Base-by-base conservation (phyloP, 768 basidiomycete species). In the Xanthoconium purpureum region DNA sequence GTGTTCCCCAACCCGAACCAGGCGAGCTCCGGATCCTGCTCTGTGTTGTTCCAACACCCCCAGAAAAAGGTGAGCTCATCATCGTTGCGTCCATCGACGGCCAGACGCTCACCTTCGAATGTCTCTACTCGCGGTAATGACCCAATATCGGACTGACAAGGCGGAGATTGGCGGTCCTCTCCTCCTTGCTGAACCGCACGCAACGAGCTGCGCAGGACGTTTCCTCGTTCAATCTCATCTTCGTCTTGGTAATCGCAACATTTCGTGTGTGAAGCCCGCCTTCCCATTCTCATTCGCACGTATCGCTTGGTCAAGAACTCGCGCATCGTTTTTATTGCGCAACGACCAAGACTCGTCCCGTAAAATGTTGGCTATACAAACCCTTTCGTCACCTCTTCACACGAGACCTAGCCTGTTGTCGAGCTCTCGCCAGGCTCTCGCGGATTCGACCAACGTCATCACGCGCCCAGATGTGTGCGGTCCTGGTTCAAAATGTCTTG, bases 191-290 rank as follows among this genome's bases (percentile, higher is more conserved):
- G 56, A 43, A 42, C 29, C 32, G 50, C 54, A 54, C 62, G 52
- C 52, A 59, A 61, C 68, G 64, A 61, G 53, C 63, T 61, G 63
- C 66, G 69, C 69, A 56, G 69, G 69, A 53, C 69, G 68, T 64
- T 62, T 53, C 45, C 58, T 57, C 55, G 68, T 66, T 64, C 58
- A 45, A 56, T 62, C 50, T 50, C 60, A 63, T 61, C 57, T 38
- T 50, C 54, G 32, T 52, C 58, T 38, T 56, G 60, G 62, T 66
- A 58, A 69, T 60, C 64, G 48, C 69, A 59, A 61, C 66, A 45
- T 60, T 64, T 55, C 37, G 39, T 28, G 48, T 42, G 29, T 52
- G 36, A 37, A 58, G 45, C 40, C 11, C 48, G 17, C 35, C 47
- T 58, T 48, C 53, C 17, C 48, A 29, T 48, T 50, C 50, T 18